phyloP scores from a whole-genome alignment of 2,329 filamentous ascomycete species.

The Bisporella sp. region DNA sequence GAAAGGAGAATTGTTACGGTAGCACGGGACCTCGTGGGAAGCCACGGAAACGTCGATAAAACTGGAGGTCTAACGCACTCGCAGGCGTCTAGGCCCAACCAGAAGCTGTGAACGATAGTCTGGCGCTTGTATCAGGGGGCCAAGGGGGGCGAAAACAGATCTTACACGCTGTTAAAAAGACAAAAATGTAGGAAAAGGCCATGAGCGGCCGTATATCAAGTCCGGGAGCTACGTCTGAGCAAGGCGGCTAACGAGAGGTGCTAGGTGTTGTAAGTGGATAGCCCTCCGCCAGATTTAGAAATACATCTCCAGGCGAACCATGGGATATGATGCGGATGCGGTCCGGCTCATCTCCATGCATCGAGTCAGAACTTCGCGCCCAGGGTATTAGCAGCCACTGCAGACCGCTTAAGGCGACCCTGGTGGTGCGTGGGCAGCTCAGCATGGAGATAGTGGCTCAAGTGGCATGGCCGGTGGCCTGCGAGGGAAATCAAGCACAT shows the following conservation, averaged over 20 bases:
- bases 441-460: constrained; percentile 1
- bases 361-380: constrained; percentile 19
- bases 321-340: constrained; percentile 39
- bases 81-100: constrained; percentile 21
- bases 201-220: constrained; percentile 32
- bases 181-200: constrained; percentile 20
- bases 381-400: constrained; percentile 25
- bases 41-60: constrained; percentile 13
- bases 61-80: constrained; percentile 16
- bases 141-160: constrained; percentile 22
- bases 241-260: constrained; percentile 36
- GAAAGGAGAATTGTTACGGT: constrained; percentile 15
- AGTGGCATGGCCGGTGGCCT: too few relatives aligned
- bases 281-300: constrained; percentile 26
- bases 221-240: constrained; percentile 24
- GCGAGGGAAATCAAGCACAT: too few relatives aligned
- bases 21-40: constrained; percentile 24
- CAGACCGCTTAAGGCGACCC: constrained; percentile 30
- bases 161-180: constrained; percentile 16
- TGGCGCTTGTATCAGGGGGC: constrained; percentile 24
- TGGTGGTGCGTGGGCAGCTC: constrained; percentile 2
- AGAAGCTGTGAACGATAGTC: constrained; percentile 13
- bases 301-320: constrained; percentile 33
- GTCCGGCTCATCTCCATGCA: constrained; percentile 32
- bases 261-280: constrained; percentile 37